Evolutionary conservation across 192 early-diverging fungal species (phyloP).

Genomic region (Mortierella antarctica): DNA sequence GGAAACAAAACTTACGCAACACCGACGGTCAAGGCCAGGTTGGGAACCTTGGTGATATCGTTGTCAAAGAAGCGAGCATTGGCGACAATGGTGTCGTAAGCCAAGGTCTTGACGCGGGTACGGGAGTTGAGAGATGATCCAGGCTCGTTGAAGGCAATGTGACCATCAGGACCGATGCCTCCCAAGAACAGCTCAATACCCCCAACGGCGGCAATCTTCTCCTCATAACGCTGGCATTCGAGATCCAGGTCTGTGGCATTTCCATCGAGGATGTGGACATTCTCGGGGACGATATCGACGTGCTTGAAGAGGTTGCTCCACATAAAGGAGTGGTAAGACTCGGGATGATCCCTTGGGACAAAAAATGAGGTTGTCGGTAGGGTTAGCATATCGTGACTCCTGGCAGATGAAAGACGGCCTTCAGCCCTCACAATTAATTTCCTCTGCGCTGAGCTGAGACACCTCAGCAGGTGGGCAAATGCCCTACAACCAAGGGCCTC

Average conservation of each 20-base stretch:
- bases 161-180: constrained; percentile 91
- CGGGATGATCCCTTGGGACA: constrained; percentile 75
- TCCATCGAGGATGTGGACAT: constrained; percentile 88
- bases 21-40: constrained; percentile 88
- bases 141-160: constrained; percentile 94
- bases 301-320: constrained; percentile 92
- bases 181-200: constrained; percentile 92
- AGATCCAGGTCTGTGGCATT: constrained; percentile 84
- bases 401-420: too few species aligned
- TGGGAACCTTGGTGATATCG: constrained; percentile 85
- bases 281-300: constrained; percentile 82
- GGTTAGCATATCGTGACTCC: neutral
- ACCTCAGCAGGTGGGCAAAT: neutral
- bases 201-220: constrained; percentile 80
- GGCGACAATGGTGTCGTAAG: constrained; percentile 89
- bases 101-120: constrained; percentile 88
- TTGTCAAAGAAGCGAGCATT: constrained; percentile 89
- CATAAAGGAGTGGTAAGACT: constrained; percentile 94
- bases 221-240: constrained; percentile 85
- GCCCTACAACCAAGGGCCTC: too few species aligned
- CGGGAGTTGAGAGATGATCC: constrained; percentile 84
- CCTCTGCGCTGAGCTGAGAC: neutral
- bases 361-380: neutral
- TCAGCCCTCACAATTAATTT: neutral
- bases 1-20: constrained; percentile 66